phyloP scores from a whole-genome alignment of 2,329 filamentous ascomycete species.

The Ceratocystis lukuohia region DNA sequence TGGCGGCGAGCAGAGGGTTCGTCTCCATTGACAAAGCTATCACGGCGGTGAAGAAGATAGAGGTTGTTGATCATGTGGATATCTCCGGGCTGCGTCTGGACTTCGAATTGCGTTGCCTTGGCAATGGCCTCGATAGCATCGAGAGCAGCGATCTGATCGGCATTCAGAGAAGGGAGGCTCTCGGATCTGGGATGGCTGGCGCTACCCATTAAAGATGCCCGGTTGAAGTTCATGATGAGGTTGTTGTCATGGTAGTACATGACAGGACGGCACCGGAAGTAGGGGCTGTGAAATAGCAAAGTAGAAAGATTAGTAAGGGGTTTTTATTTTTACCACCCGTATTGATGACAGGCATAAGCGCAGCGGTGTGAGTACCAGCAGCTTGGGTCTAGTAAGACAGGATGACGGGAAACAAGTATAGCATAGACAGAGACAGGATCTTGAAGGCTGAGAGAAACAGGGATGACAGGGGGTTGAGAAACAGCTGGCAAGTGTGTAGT shows the following conservation, averaged over 20 bases:
- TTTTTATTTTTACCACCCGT: too few relatives aligned
- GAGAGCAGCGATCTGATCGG: conserved; percentile 42
- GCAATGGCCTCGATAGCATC: conserved; percentile 43
- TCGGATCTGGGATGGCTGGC: conserved; percentile 39
- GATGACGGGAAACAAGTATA: background rate
- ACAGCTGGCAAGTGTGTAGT: too few relatives aligned
- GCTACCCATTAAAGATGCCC: conserved; percentile 41
- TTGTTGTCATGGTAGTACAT: conserved; percentile 39
- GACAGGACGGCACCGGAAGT: conserved; percentile 44
- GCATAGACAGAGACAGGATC: too few relatives aligned
- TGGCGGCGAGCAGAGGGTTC: conserved; percentile 36
- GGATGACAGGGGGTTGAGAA: background rate
- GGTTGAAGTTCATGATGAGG: conserved; percentile 46
- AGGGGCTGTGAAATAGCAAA: conserved; percentile 31
- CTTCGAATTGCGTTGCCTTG: conserved; percentile 40
- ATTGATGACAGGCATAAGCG: background rate
- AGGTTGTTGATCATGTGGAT: conserved; percentile 55
- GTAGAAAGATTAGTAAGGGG: background rate
- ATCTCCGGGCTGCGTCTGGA: conserved; percentile 43
- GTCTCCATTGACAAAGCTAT: conserved; percentile 43
- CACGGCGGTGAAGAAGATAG: conserved; percentile 45
- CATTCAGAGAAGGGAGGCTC: conserved; percentile 36
- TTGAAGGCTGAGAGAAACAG: background rate
- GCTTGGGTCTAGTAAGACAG: background rate
- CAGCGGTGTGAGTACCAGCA: background rate